These are phyloP conservation scores for Chlorella variabilis DNA, from an alignment of 163 green algal species.

Conservation along the genomic window DNA sequence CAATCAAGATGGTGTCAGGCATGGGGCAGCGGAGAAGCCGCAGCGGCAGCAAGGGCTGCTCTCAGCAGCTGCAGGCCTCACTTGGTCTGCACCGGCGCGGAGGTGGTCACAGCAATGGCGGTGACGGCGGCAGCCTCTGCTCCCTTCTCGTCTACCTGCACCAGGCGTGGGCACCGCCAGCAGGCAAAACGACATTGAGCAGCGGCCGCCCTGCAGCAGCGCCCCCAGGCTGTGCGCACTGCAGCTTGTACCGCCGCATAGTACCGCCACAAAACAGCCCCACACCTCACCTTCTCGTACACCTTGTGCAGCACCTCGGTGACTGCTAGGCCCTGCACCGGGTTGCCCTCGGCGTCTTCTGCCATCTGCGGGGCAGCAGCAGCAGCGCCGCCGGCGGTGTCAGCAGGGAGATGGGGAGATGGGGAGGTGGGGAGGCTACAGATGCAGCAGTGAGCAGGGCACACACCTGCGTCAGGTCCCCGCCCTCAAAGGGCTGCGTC, in stretches of 20 bases:
- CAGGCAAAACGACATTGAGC: no score
- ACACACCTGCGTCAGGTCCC: conserved; percentile 35
- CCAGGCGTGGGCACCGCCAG: no score
- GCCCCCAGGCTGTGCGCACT: not conserved
- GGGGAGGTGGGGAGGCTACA: no score
- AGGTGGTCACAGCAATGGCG: not conserved
- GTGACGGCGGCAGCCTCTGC: conserved; percentile 47
- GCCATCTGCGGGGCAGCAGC: conserved; percentile 15
- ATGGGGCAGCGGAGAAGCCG: no score
- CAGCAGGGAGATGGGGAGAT: no score
- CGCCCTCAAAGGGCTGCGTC: conserved; percentile 12
- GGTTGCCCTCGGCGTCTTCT: not conserved
- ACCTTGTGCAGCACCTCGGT: conserved; percentile 47
- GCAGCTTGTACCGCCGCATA: no score
- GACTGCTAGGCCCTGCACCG: conserved; percentile 21
- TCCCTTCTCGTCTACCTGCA: conserved; percentile 42
- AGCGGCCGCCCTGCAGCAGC: no score
- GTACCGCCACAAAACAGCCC: not conserved
- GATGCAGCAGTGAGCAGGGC: not conserved
- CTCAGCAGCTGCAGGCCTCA: no score
- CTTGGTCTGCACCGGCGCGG: no score
- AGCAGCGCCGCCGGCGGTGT: no score
- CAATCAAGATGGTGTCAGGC: no score
- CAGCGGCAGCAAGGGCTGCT: no score
- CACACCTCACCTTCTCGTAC: conserved; percentile 20